Base-by-base conservation (phyloP, 1,284 basidiomycete species). In the Tetrapyrgos nigripes region DNA sequence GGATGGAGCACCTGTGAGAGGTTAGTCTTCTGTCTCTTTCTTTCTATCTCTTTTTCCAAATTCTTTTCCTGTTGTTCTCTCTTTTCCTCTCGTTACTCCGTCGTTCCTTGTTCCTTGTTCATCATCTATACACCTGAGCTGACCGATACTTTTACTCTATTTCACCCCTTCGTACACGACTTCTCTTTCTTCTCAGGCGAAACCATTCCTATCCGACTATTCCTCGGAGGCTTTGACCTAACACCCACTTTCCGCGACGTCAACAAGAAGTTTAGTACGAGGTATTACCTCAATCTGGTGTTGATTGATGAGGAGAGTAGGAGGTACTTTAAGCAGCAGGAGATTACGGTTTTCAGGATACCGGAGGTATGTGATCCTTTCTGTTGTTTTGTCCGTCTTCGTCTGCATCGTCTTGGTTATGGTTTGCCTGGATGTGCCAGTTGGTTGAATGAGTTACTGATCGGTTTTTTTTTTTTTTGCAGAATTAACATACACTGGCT, bases 221-320 rank as follows among this genome's bases (percentile, higher is more conserved):
- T 98, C 86, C 84, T 99, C 3, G 97, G 97, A 55, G 97, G 97
- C 2, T 99, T 99, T 72, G 97, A 99, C 74, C 81, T 99, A 50
- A 99, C 97, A 2, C 97, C 97, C 1, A 99, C 97, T 10, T 99
- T 98, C 86, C 86, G 97, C 23, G 97, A 99, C 67, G 94, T 99
- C 66, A 99, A 98, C 85, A 99, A 99, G 84, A 98, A 97, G 79
- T 99, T 99, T 78, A 95, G 91, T 71, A 94, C 93, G 35, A 83
- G 97, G 57, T 99, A 98, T 77, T 99, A 98, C 74, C 85, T 97
- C 65, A 99, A 98, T 72, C 81, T 99, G 35, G 97, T 99, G 2
- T 84, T 98, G 60, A 96, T 98, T 62, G 97, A 99, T 72, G 96
- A 98, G 75, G 97, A 98, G 82, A 98, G 98, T 75, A 81, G 95